Evolutionary conservation across 2,329 filamentous ascomycete genomes (phyloP).

Genomic region (Periconia macrospinosa): DNA sequence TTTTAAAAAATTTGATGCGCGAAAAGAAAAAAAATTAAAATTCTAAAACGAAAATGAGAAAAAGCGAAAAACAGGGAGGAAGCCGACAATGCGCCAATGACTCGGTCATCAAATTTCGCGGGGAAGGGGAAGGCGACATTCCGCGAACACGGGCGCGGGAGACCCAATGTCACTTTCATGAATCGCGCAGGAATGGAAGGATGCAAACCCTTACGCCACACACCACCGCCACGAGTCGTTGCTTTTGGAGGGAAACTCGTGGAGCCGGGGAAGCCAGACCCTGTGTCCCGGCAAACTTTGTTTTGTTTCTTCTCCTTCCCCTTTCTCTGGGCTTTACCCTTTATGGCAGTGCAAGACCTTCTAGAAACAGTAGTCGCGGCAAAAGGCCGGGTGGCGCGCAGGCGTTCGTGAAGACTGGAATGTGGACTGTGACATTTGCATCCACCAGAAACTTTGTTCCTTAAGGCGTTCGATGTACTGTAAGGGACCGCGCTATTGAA

Average conservation of each 20-base stretch:
- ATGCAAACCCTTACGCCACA: not conserved
- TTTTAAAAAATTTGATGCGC: not conserved
- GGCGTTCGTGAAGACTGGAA: no score
- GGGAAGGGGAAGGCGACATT: constrained; percentile 2
- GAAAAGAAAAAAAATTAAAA: no score
- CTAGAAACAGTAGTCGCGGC: not conserved
- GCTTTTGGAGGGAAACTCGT: not conserved
- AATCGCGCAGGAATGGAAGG: constrained; percentile 1
- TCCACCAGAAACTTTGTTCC: not conserved
- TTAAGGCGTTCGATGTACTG: no score
- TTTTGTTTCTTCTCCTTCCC: not conserved
- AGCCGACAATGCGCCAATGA: no score
- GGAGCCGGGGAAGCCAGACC: not conserved
- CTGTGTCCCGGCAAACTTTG: not conserved
- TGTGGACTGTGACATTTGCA: not conserved
- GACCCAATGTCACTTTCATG: not conserved
- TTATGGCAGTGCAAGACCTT: not conserved
- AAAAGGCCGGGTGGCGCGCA: no score
- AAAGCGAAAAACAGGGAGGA: no score
- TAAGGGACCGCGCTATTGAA: not conserved
- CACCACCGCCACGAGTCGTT: not conserved
- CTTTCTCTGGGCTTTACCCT: not conserved
- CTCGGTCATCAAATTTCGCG: constrained; percentile 1
- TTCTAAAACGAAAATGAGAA: no score
- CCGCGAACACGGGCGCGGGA: not conserved